Conservation (phyloP, 768 basidiomycete species). For the Rhizopogon sp. region DNA sequence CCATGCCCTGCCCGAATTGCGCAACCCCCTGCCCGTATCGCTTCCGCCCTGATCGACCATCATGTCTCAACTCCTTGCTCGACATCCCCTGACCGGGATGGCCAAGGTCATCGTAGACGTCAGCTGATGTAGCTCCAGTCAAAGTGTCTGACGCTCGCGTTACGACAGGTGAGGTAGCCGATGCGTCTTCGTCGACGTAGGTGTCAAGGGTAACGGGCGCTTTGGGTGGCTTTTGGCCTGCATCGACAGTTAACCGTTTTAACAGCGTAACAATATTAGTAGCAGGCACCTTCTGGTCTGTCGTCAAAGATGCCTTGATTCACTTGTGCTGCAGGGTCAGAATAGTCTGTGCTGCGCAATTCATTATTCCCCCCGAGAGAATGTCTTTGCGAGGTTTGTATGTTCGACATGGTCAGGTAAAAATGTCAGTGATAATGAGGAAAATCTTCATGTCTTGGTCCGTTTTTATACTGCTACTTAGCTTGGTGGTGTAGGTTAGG, state of each 20-base stretch:
- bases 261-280: background rate
- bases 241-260: no score
- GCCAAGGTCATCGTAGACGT: conserved; percentile 26
- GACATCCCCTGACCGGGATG: conserved; percentile 28
- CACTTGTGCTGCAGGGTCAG: conserved; percentile 2
- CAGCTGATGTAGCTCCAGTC: conserved; percentile 29
- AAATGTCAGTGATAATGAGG: background rate
- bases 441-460: background rate
- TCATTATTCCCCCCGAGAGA: conserved; percentile 16
- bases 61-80: conserved; percentile 30
- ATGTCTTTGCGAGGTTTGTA: conserved; percentile 12
- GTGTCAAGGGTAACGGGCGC: conserved; percentile 20
- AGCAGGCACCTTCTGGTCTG: conserved; percentile 12
- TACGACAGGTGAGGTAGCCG: conserved; percentile 6
- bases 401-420: conserved; percentile 2
- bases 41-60: conserved; percentile 27
- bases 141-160: conserved; percentile 18
- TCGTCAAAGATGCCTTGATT: conserved; percentile 18
- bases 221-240: conserved; percentile 12
- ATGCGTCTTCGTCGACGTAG: conserved; percentile 28
- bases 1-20: conserved; percentile 10
- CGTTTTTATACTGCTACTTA: background rate
- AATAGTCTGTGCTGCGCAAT: conserved; percentile 12
- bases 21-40: conserved; percentile 14
- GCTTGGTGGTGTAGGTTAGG: background rate